Evolutionary conservation across 2,329 filamentous ascomycete genomes (phyloP), one percentile per base, ranked within the genome.

Genomic region (Colletotrichum sp.): DNA sequence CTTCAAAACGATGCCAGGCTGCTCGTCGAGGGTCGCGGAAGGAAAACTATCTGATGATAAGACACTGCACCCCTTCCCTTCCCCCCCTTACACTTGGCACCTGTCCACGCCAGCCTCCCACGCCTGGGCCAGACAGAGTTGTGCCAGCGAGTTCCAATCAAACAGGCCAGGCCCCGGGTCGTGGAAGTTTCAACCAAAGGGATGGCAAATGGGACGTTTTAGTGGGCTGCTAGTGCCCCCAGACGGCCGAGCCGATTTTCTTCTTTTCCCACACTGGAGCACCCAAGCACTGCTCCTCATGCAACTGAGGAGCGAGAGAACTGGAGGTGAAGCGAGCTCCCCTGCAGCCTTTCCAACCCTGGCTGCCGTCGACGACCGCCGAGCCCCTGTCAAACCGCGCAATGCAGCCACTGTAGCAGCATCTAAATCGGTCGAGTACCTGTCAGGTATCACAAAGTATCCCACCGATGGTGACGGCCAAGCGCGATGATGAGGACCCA

Each of bases 371-470:
- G 59, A 18, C n/a, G 28, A 21, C 63, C 32, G 57, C 26, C 72
- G 18, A 55, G 30, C 52, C 72, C 69, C 32, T 69, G 68, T 69
- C 73, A 69, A 69, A 69, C 64, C 64, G 13, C 70, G 69, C 57
- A 73, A 73, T 65, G 73, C 57, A 76, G 63, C 52, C 52, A 64
- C 34, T 60, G 55, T 36, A 55, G 32, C 63, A 44, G 59, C n/a
- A 24, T 71, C 67, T 69, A 69, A 73, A n/a, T 60, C 21, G 28
- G 64, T 32, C 55, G 15, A 74, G 70, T 69, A 69, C 34, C 34
- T 5, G 12, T 3, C 16, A 8, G 13, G 73, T 76, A 73, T 34
- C 73, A 21, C 2, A 21, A 65, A 52, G 73, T 76, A 73, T 34
- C 49, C 13, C 30, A 26, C n/a, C 59, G 32, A 44, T 59, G 5